Conservation (phyloP, 2,329 filamentous ascomycete genomes). For the Furcasterigmium sp. region DNA sequence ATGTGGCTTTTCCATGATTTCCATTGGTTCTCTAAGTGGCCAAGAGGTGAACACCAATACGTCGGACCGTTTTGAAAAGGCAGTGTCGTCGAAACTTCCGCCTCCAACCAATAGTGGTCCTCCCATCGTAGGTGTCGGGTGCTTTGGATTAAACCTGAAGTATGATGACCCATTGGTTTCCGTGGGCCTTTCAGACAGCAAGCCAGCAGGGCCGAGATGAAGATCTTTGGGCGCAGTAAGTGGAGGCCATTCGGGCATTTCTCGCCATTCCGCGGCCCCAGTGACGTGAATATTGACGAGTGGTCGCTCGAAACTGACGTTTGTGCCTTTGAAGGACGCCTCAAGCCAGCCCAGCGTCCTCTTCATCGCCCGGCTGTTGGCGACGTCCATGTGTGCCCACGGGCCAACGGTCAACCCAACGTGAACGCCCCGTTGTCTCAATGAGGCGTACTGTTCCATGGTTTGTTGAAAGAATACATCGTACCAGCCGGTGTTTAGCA, state of each 20-base stretch:
- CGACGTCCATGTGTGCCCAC: constrained; percentile 9
- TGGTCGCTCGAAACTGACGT: too few species aligned
- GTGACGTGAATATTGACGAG: constrained; percentile 10
- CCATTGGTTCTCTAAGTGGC: constrained; percentile 12
- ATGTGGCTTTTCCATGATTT: constrained; percentile 14
- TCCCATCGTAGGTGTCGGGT: constrained; percentile 17
- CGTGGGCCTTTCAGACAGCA: too few species aligned
- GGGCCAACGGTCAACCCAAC: constrained; percentile 13
- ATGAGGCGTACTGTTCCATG: constrained; percentile 10
- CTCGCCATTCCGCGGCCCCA: constrained; percentile 11
- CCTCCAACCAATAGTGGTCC: constrained; percentile 7
- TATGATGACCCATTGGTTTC: too few species aligned
- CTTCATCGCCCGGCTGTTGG: background rate
- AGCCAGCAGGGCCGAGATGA: background rate
- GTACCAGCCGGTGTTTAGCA: constrained; percentile 13
- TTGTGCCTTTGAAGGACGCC: too few species aligned
- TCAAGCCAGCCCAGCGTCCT: constrained; percentile 10
- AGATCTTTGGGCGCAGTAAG: constrained; percentile 3
- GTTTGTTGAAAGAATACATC: constrained; percentile 12
- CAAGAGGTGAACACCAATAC: constrained; percentile 15
- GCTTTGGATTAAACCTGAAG: constrained; percentile 18
- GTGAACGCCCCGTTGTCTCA: constrained; percentile 7
- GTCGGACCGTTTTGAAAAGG: constrained; percentile 13
- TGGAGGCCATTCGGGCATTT: constrained; percentile 10
- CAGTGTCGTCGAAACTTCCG: constrained; percentile 13